Evolutionary conservation across 768 basidiomycete species (phyloP).

Genomic region (Rickenella mellea): DNA sequence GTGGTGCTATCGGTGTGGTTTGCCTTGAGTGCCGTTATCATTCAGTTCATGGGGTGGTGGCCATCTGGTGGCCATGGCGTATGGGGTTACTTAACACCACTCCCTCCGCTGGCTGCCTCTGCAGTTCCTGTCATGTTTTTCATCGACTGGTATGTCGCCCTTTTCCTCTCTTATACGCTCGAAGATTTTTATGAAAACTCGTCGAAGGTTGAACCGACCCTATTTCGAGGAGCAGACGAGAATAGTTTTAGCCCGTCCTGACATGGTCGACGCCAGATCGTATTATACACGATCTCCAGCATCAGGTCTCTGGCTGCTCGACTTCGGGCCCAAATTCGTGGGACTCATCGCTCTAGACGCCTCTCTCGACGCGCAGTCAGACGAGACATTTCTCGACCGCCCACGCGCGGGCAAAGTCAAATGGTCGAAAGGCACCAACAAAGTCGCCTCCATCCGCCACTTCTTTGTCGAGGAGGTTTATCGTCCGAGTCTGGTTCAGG

Average conservation of each 20-base stretch:
- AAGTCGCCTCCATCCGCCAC: slow-evolving; percentile 60
- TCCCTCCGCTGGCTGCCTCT: slow-evolving; percentile 59
- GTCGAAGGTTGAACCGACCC: slow-evolving; percentile 59
- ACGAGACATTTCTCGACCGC: slow-evolving; percentile 15
- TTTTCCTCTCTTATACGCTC: background rate
- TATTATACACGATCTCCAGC: slow-evolving; percentile 54
- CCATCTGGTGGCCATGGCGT: slow-evolving; percentile 36
- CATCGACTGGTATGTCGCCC: slow-evolving; percentile 53
- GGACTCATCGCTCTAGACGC: slow-evolving; percentile 69
- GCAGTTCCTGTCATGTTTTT: slow-evolving; percentile 56
- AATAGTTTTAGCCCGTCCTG: slow-evolving; percentile 41
- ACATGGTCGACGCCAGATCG: slow-evolving; percentile 39
- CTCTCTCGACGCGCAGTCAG: slow-evolving; percentile 27
- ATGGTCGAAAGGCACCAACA: slow-evolving; percentile 24
- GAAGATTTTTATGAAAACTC: background rate
- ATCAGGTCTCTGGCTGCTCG: slow-evolving; percentile 65
- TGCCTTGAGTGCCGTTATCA: slow-evolving; percentile 53
- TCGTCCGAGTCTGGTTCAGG: slow-evolving; percentile 45
- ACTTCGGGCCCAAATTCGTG: slow-evolving; percentile 46
- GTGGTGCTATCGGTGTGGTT: slow-evolving; percentile 47
- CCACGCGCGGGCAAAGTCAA: slow-evolving; percentile 8
- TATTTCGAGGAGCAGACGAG: slow-evolving; percentile 49
- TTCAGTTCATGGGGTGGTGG: slow-evolving; percentile 60
- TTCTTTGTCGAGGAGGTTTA: slow-evolving; percentile 64
- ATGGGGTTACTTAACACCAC: slow-evolving; percentile 42